Base-by-base conservation (phyloP, 1,284 basidiomycete genomes). In the Moesziomyces sp. region DNA sequence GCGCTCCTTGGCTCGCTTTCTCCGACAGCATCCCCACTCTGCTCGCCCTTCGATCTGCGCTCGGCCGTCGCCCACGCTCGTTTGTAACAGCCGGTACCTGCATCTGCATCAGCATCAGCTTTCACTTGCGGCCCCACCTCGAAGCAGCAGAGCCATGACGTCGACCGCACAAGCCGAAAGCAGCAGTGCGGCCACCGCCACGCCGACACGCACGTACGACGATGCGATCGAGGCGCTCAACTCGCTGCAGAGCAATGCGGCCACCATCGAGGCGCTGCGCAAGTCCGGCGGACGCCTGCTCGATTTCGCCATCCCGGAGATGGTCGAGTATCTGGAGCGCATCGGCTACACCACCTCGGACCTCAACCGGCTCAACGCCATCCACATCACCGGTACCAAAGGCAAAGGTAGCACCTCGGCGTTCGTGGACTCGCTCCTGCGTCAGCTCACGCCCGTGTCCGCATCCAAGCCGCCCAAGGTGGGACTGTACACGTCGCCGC, bases 331-430 rank as follows among this genome's bases (percentile, higher is more conserved):
- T 84, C 87, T 98, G 43, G 86, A 87, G 42, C 88, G 93, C 67
- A 93, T 97, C 82, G 95, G 94, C 21, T 95, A 98, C 85, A 87
- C 34, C 45, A 89, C 92, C 26, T 86, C 88, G 55, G 91, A 95
- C 76, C 87, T 99, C 54, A 95, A 99, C 84, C 86, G 86, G 49
- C 87, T 99, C 69, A 97, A 98, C 84, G 93, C 95, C 58, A 89
- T 99, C 35, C 97, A 99, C 86, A 91, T 99, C 80, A 96, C 97
- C 14, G 97, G 97, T 3, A 99, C 97, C 5, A 99, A 99, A 86
- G 97, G 97, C 47, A 99, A 99, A 84, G 97, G 97, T 3, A 98
- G 94, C 3, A 97, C 97, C 0, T 93, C 92, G 61, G 96, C 97
- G 2, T 99, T 99, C 79, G 82, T 81, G 42, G 82, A 82, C 40